Evolutionary conservation across 2,329 filamentous ascomycete genomes (phyloP).

Genomic region (Parastagonospora nodorum): DNA sequence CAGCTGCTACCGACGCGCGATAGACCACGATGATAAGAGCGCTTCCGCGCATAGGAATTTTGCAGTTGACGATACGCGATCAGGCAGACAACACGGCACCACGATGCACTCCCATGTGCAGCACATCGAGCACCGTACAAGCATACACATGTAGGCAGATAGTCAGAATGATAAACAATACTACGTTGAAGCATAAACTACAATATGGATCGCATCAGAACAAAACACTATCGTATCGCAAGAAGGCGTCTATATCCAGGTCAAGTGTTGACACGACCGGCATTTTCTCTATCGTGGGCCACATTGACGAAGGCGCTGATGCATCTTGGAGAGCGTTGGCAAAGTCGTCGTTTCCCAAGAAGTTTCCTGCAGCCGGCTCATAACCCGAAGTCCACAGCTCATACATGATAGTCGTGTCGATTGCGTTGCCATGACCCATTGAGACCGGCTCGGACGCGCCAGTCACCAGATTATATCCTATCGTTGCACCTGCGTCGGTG

Average conservation of each 20-base stretch:
- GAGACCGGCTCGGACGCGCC: slow-evolving; percentile 11
- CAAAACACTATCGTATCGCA: slow-evolving; percentile 7
- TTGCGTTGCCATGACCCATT: slow-evolving; percentile 17
- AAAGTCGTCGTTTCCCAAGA: slow-evolving; percentile 2
- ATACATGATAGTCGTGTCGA: slow-evolving; percentile 19
- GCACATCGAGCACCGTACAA: background rate
- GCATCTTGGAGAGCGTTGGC: slow-evolving; percentile 1
- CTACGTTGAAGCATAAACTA: background rate
- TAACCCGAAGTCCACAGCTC: slow-evolving; percentile 14
- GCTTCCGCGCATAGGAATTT: no score
- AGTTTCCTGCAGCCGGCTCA: slow-evolving; percentile 2
- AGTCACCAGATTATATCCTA: slow-evolving; percentile 9
- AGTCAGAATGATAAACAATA: background rate
- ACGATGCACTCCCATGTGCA: no score
- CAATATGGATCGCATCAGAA: background rate
- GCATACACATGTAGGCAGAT: background rate
- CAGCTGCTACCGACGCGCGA: background rate
- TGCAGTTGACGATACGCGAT: no score
- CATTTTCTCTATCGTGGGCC: slow-evolving; percentile 1
- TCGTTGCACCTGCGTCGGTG: slow-evolving; percentile 10
- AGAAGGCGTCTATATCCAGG: slow-evolving; percentile 18
- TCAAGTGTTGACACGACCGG: slow-evolving; percentile 20
- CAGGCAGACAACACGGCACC: no score
- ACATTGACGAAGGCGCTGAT: background rate
- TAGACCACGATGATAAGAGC: background rate